Base-by-base conservation (phyloP, 75 land plant genomes). In the Pinus taeda region DNA sequence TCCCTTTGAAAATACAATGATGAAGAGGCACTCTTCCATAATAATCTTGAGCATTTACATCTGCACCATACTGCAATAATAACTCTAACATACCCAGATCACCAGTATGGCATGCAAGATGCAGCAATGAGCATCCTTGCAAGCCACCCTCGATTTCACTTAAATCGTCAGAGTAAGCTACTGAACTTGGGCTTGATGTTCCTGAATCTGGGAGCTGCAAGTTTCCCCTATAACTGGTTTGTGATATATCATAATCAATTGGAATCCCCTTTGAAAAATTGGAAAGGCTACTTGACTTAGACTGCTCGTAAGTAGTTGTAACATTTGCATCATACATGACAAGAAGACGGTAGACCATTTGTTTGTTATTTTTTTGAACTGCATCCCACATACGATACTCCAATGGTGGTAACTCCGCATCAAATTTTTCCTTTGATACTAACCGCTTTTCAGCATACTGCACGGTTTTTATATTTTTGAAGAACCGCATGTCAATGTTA, bases 1-100 rank as follows among this genome's bases (percentile, higher is more conserved):
- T 90, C 60, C 85, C 83, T 75, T 65, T 67, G 42, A 82, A 73
- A 49, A 95, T 81, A 74, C 99, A 97, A 60, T 88, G 93, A 60
- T 95, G 99, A 36, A 97, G 87, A 80, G 98, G 93, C 56, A 98
- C 90, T 76, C 93, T 87, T 22, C 98, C 99, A 80, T 83, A 84
- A 49, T 67, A 78, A 75, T 97, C 98, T 9, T 77, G 75, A 77
- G 62, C 26, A 82, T 95, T 95, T 70, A 93, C 90, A 49, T 93
- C 88, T 21, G 93, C 96, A 70, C 99, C 94, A 83, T 90, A 91
- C 74, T 97, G 99, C 49, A 97, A 76, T 59, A 97, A 67, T 62
- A 97, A 80, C 76, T 97, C 99, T 36, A 95, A 18, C 93, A 93
- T 90, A 30, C 83, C 85, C 21, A 81, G 79, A 76, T 93, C 88